Percentiles rank a stretch among this genome's conserved stretches.
Conservation (phyloP, 2,329 filamentous ascomycete genomes). For the Elsinoe batatas region DNA sequence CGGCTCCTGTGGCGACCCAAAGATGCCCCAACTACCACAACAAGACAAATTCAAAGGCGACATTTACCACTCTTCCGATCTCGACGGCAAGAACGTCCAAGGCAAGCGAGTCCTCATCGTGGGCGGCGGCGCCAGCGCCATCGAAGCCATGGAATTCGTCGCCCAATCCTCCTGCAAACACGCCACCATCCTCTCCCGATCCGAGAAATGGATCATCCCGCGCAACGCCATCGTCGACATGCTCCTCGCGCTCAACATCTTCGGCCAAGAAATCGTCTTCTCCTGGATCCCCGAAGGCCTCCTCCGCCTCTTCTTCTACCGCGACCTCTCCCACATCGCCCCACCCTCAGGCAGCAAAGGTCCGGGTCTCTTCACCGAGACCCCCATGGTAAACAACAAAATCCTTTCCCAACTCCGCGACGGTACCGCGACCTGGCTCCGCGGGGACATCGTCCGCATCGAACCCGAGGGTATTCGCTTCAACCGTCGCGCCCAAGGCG, state of each 20-base stretch:
- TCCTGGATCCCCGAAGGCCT: slow-evolving; percentile 71
- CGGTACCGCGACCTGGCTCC: slow-evolving; percentile 66
- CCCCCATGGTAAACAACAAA: slow-evolving; percentile 78
- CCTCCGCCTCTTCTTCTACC: slow-evolving; percentile 70
- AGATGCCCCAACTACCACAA: slow-evolving; percentile 60
- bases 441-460: slow-evolving; percentile 68
- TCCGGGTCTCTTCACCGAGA: slow-evolving; percentile 59
- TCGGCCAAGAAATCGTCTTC: slow-evolving; percentile 64
- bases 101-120: slow-evolving; percentile 68
- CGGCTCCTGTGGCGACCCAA: slow-evolving; percentile 70
- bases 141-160: slow-evolving; percentile 75
- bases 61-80: slow-evolving; percentile 63
- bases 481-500: slow-evolving; percentile 60
- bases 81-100: slow-evolving; percentile 62
- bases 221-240: slow-evolving; percentile 65
- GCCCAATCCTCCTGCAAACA: slow-evolving; percentile 55
- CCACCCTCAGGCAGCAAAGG: slow-evolving; percentile 48
- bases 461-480: slow-evolving; percentile 56
- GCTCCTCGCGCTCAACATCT: slow-evolving; percentile 66
- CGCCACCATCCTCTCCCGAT: slow-evolving; percentile 58
- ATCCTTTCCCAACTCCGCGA: slow-evolving; percentile 65
- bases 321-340: slow-evolving; percentile 64
- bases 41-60: slow-evolving; percentile 62
- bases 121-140: slow-evolving; percentile 69
- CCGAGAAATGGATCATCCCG: slow-evolving; percentile 81